A percentile compares a stretch with the other conserved stretches of the same genome.
Conservation (phyloP, 2,329 filamentous ascomycete species). For the Chaetomium sp. region DNA sequence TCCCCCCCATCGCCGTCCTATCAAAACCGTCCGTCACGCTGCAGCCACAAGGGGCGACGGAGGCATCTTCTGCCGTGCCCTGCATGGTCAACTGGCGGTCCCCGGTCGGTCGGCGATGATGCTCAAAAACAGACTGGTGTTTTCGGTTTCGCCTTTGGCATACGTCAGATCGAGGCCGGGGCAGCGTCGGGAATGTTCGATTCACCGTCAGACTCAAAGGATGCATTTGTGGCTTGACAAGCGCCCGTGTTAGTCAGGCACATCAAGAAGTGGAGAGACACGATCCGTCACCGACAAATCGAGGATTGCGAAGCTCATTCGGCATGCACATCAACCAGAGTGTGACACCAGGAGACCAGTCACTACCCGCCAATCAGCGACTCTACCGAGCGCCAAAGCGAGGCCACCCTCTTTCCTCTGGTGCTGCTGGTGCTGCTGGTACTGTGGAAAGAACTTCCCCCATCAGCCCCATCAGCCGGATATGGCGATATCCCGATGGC, state of each 20-base stretch:
- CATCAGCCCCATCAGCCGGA: neutral
- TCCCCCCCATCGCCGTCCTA: constrained; percentile 3
- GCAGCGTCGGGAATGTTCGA: neutral
- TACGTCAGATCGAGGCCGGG: neutral
- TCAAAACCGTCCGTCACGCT: constrained; percentile 11
- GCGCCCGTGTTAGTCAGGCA: constrained; percentile 16
- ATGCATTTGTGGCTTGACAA: constrained; percentile 6
- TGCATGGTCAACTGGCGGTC: neutral
- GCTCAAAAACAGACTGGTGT: neutral
- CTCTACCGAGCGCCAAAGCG: neutral
- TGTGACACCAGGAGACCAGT: neutral
- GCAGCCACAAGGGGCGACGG: constrained; percentile 21
- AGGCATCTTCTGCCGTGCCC: neutral
- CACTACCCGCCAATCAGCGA: constrained; percentile 11
- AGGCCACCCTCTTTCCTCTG: neutral
- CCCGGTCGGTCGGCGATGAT: constrained; percentile 4
- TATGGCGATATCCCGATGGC: neutral
- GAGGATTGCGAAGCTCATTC: neutral
- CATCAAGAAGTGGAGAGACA: neutral
- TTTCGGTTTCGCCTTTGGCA: neutral
- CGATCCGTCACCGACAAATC: neutral
- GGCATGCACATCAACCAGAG: constrained; percentile 2
- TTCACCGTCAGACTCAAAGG: neutral
- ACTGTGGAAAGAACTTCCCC: too few species aligned
- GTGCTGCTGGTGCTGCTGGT: neutral